Conservation (phyloP, 2,329 filamentous ascomycete species). For the Calonectria fujianensis region DNA sequence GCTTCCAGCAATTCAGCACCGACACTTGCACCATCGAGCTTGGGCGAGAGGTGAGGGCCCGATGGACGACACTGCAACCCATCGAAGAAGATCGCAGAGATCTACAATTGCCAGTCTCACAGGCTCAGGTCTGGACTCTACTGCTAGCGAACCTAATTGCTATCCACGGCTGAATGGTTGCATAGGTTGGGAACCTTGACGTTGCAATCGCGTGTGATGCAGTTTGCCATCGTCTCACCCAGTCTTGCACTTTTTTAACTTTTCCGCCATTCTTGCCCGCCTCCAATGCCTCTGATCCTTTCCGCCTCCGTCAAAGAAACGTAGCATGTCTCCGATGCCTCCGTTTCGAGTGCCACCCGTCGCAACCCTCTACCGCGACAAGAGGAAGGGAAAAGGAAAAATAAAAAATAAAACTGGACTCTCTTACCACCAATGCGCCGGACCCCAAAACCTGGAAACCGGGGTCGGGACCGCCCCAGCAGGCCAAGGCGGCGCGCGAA, state of each 20-base stretch:
- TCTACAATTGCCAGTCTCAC: slow-evolving; percentile 17
- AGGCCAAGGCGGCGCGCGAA: background rate
- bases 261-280: slow-evolving; percentile 22
- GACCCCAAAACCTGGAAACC: slow-evolving; percentile 25
- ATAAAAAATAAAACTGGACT: background rate
- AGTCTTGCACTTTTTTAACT: slow-evolving; percentile 21
- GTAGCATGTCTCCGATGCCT: slow-evolving; percentile 23
- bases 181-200: slow-evolving; percentile 15
- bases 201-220: slow-evolving; percentile 20
- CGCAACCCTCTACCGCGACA: slow-evolving; percentile 15
- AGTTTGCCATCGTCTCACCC: slow-evolving; percentile 27
- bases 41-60: slow-evolving; percentile 27
- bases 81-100: slow-evolving; percentile 28
- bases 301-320: slow-evolving; percentile 21
- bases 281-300: slow-evolving; percentile 14
- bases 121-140: slow-evolving; percentile 33
- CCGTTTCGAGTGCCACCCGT: slow-evolving; percentile 16
- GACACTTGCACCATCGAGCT: slow-evolving; percentile 15
- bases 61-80: slow-evolving; percentile 21
- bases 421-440: slow-evolving; percentile 5
- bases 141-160: slow-evolving; percentile 36
- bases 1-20: background rate
- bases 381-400: background rate
- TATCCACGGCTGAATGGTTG: slow-evolving; percentile 40
- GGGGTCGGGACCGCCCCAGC: slow-evolving; percentile 26